Evolutionary conservation across 192 early-diverging fungal genomes (phyloP).

Genomic region (Kickxella alabastrina): DNA sequence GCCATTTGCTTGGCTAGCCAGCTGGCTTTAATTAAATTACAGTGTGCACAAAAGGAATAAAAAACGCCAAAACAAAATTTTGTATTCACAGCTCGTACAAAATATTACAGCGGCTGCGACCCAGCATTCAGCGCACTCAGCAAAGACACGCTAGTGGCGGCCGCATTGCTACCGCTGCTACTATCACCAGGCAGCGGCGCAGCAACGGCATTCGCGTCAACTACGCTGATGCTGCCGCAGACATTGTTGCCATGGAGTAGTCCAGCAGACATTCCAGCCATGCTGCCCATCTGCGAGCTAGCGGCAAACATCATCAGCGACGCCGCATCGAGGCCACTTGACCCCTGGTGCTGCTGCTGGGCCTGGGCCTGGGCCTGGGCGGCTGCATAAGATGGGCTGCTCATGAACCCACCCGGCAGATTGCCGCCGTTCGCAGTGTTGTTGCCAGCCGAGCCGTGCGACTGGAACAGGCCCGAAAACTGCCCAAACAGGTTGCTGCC

Average conservation of each 20-base stretch:
- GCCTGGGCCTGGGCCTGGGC: background rate
- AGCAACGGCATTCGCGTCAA: background rate
- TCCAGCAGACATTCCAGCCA: background rate
- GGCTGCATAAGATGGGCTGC: conserved; percentile 4
- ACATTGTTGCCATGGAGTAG: background rate
- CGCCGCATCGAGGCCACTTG: conserved; percentile 7
- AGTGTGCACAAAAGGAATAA: background rate
- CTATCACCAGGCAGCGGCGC: too few relatives aligned
- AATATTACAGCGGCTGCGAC: background rate
- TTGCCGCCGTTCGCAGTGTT: too few relatives aligned
- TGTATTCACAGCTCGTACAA: too few relatives aligned
- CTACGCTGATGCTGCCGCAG: conserved; percentile 5
- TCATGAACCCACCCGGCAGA: conserved; percentile 6
- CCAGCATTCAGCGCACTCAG: background rate
- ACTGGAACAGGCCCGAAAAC: conserved; percentile 13
- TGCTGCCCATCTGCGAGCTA: background rate
- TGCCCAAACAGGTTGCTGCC: conserved; percentile 8
- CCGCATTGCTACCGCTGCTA: background rate
- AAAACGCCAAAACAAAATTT: too few relatives aligned
- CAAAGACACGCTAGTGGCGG: background rate
- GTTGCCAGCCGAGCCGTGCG: conserved; percentile 6
- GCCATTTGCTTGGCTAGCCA: too few relatives aligned
- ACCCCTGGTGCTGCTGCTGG: background rate
- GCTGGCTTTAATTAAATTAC: too few relatives aligned
- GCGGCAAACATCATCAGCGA: conserved; percentile 19